These are phyloP conservation scores for Yamadazyma tumulicola DNA, from an alignment of 805 yeast species.

Conservation along the genomic window DNA sequence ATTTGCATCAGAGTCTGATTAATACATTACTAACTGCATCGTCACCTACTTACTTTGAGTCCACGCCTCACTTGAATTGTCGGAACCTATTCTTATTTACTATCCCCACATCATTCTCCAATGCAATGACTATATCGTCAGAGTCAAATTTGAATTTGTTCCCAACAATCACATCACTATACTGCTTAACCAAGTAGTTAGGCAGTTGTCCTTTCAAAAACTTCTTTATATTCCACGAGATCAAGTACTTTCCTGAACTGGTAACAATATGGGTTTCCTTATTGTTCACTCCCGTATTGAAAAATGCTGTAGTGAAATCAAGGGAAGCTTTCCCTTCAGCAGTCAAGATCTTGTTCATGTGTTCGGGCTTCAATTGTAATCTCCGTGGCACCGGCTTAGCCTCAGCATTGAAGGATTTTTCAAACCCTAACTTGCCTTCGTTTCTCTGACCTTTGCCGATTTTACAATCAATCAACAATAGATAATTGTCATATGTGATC, in stretches of 20 bases:
- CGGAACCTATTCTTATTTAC: conserved; percentile 56
- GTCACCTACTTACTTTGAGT: too few species aligned
- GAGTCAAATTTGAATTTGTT: conserved; percentile 78
- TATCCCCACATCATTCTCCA: conserved; percentile 74
- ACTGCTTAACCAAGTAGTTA: conserved; percentile 58
- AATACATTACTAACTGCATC: too few species aligned
- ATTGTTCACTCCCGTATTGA: conserved; percentile 65
- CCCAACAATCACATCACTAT: conserved; percentile 59
- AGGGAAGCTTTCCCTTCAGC: conserved; percentile 47
- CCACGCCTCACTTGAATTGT: conserved; percentile 41
- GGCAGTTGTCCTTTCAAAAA: conserved; percentile 44
- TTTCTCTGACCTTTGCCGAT: conserved; percentile 54
- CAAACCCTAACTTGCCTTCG: conserved; percentile 9
- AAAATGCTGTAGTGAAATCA: conserved; percentile 68
- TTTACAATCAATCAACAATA: conserved; percentile 64
- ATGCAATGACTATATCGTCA: conserved; percentile 66
- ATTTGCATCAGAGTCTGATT: too few species aligned
- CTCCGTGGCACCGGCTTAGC: conserved; percentile 67
- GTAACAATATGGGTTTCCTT: conserved; percentile 72
- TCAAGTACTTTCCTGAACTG: conserved; percentile 77
- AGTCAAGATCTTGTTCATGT: conserved; percentile 56
- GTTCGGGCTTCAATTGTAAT: conserved; percentile 67
- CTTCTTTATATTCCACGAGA: conserved; percentile 72
- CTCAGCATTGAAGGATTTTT: conserved; percentile 7
- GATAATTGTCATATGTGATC: conserved; percentile 72